Evolutionary conservation across 768 basidiomycete genomes (phyloP), one percentile per base, ranked within the genome.

Genomic region (Sporobolomyces pararoseus): DNA sequence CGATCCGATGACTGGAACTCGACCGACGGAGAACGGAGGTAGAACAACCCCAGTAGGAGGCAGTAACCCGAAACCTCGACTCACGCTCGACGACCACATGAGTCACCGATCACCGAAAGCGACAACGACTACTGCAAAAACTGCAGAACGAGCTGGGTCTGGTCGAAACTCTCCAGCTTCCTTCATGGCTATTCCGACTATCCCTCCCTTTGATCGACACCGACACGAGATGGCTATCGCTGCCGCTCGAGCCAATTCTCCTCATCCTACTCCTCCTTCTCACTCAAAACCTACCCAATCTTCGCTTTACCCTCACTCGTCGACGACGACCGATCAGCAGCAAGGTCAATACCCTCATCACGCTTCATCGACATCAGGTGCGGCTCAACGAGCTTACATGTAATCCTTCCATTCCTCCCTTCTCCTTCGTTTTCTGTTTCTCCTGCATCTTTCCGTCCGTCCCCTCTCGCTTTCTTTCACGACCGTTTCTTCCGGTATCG

Each of bases 31-130:
- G 37, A 58, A 27, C 14, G 64, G 53, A 7, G 70, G 70, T 2
- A 54, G 62, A 13, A 67, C 51, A 14, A 67, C 65, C 2, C 65
- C 62, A 1, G 34, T 50, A 12, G 61, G 52, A 25, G 44, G 44
- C 52, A 39, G 25, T 14, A 46, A 32, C 53, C 58, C 54, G 34
- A 69, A 66, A 44, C 31, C 54, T 19, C 72, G 67, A 14, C 21
- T 66, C 21, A 65, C 71, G 25, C 67, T 73, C 39, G 71, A 73
- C 64, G 57, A 54, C 19, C 71, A 73, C 55, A 73, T 73, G 71
- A 55, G 27, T 23, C 53, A 65, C 29, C 52, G 67, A 13, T 68
- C 67, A 23, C 71, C 71, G 2, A 73, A 68, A 25, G 21, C 58
- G 27, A 25, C 39, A n/a, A 52, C 46, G 0, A 37, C 63, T 4